A percentile compares a stretch with the other conserved stretches of the same genome.
These are phyloP conservation scores for Albugo laibachii DNA, from an alignment of 352 stramenopile species.

Conservation along the genomic window DNA sequence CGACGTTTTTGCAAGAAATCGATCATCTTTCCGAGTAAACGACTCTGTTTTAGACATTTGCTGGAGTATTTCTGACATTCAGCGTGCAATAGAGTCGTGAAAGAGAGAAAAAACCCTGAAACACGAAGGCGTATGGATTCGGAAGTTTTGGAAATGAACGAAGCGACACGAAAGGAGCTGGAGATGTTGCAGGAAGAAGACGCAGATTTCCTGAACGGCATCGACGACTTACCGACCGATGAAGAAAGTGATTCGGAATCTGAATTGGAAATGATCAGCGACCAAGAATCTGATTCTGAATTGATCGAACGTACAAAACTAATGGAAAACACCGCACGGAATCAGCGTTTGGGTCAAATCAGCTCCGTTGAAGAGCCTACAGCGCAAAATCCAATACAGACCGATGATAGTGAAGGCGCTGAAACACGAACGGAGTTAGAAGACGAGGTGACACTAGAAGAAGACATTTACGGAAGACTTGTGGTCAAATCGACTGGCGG, in stretches of 20 bases:
- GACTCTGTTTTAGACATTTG: not conserved
- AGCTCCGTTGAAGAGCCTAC: constrained; percentile 4
- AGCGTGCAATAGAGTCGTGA: constrained; percentile 27
- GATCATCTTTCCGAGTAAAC: constrained; percentile 55
- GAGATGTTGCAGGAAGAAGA: constrained; percentile 56
- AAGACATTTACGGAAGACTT: constrained; percentile 71
- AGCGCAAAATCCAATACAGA: constrained; percentile 2
- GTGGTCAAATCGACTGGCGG: constrained; percentile 26
- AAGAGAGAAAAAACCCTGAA: constrained; percentile 17
- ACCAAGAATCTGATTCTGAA: constrained; percentile 21
- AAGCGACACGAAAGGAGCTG: constrained; percentile 59
- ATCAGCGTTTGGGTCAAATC: constrained; percentile 16
- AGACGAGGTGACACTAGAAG: constrained; percentile 22
- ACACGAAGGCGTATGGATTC: constrained; percentile 58
- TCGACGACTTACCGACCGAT: constrained; percentile 71
- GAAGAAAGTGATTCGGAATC: constrained; percentile 52
- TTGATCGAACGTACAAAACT: constrained; percentile 17
- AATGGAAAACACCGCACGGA: constrained; percentile 26
- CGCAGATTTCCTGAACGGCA: constrained; percentile 57
- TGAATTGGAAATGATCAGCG: constrained; percentile 41
- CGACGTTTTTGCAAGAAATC: constrained; percentile 45
- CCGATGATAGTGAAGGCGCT: constrained; percentile 65
- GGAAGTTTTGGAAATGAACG: constrained; percentile 34
- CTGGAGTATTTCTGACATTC: not conserved
- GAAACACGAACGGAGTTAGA: constrained; percentile 21